Percentiles rank a stretch among this genome's conserved stretches.
Evolutionary conservation across 352 stramenopile species (phyloP).

Genomic region (Thalassiosira sp.): DNA sequence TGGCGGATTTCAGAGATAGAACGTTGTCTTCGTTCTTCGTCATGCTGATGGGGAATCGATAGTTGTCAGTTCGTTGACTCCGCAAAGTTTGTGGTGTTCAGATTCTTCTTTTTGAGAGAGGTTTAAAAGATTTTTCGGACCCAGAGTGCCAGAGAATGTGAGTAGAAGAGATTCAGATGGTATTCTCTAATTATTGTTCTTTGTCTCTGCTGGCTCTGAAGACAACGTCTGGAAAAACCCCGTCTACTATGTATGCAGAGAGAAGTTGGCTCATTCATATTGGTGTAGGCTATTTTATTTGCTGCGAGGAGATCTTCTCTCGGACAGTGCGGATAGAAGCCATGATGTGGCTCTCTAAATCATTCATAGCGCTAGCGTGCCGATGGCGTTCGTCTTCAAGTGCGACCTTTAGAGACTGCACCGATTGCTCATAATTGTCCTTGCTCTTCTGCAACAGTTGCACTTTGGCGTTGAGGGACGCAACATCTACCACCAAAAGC

Average conservation of each 20-base stretch:
- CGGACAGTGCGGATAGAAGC: constrained; percentile 15
- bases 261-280: too few relatives aligned
- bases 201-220: too few relatives aligned
- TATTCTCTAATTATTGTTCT: too few relatives aligned
- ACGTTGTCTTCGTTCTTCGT: constrained; percentile 12
- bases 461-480: constrained; percentile 16
- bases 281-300: constrained; percentile 8
- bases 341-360: constrained; percentile 39
- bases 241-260: too few relatives aligned
- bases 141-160: too few relatives aligned
- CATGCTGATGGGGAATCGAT: background rate
- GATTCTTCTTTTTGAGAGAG: too few relatives aligned
- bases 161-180: too few relatives aligned
- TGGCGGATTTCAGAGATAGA: constrained; percentile 41
- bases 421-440: constrained; percentile 10
- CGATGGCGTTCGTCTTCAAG: constrained; percentile 30
- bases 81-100: background rate
- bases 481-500: constrained; percentile 6
- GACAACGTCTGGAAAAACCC: too few relatives aligned
- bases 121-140: too few relatives aligned
- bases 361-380: constrained; percentile 14
- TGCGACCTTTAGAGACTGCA: constrained; percentile 11
- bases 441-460: constrained; percentile 17
- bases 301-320: constrained; percentile 24
- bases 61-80: background rate